Percentiles rank a stretch among this genome's conserved stretches.
Conservation (phyloP, 805 yeast species). For the Priceomyces fermenticarens region DNA sequence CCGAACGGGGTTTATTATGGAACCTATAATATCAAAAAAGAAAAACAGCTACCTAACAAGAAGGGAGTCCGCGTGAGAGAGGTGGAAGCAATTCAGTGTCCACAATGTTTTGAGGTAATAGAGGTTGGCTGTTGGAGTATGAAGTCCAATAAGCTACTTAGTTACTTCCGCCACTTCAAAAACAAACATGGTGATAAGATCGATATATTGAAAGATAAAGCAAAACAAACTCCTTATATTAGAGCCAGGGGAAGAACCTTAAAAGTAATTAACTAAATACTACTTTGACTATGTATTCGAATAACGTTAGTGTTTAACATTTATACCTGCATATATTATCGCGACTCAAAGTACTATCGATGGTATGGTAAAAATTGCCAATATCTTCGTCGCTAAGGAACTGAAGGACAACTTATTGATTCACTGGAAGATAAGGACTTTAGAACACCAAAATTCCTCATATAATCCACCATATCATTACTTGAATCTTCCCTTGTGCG, state of each 20-base stretch:
- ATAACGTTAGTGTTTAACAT: too few species aligned
- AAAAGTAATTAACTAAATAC: slow-evolving; percentile 16
- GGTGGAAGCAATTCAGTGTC: slow-evolving; percentile 25
- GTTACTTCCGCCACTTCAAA: slow-evolving; percentile 29
- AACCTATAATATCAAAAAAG: slow-evolving; percentile 19
- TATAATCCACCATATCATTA: too few species aligned
- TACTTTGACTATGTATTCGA: slow-evolving; percentile 10
- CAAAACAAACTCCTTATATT: slow-evolving; percentile 3
- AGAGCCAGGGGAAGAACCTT: slow-evolving; percentile 8
- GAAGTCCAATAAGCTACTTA: slow-evolving; percentile 23
- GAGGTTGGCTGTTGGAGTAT: slow-evolving; percentile 29
- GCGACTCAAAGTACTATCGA: too few species aligned
- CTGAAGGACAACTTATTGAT: too few species aligned
- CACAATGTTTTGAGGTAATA: slow-evolving; percentile 22
- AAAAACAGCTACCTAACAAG: slow-evolving; percentile 7
- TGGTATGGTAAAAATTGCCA: too few species aligned
- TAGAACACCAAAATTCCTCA: too few species aligned
- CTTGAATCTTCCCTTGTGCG: slow-evolving; percentile 3
- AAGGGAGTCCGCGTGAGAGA: slow-evolving; percentile 12
- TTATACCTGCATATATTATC: too few species aligned
- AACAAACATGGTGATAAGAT: slow-evolving; percentile 12
- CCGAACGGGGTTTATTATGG: slow-evolving; percentile 32
- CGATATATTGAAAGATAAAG: neutral
- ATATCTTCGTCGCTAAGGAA: too few species aligned
- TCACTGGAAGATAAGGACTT: too few species aligned